Conservation (phyloP, 768 basidiomycete species). For the Amanita thiersii region DNA sequence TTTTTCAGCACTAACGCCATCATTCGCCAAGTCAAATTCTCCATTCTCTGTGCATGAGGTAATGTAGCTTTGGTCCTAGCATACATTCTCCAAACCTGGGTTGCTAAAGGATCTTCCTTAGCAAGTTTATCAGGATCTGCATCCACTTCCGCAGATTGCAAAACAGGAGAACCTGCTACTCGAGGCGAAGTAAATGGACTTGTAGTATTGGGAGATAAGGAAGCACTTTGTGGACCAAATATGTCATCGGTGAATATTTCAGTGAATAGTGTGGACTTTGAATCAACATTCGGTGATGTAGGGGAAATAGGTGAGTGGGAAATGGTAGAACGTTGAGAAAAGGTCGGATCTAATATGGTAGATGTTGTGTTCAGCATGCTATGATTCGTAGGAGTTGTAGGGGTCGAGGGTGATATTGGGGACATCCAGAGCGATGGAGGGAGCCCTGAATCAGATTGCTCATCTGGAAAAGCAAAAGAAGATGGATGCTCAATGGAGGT, state of each 20-base stretch:
- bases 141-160: conserved; percentile 39
- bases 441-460: conserved; percentile 46
- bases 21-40: conserved; percentile 98
- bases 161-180: conserved; percentile 61
- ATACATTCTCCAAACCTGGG: conserved; percentile 97
- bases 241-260: conserved; percentile 69
- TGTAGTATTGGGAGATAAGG: conserved; percentile 32
- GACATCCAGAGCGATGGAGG: conserved; percentile 87
- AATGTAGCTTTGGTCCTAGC: conserved; percentile 82
- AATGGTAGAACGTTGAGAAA: conserved; percentile 26
- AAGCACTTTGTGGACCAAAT: conserved; percentile 32
- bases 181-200: conserved; percentile 59
- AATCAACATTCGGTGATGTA: conserved; percentile 37
- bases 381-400: conserved; percentile 30
- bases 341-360: conserved; percentile 22
- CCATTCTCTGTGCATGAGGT: conserved; percentile 93
- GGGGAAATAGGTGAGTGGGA: conserved; percentile 35
- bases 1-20: conserved; percentile 93
- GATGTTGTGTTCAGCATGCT: conserved; percentile 31
- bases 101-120: conserved; percentile 84
- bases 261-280: conserved; percentile 56
- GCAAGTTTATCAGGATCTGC: conserved; percentile 59
- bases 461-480: conserved; percentile 26
- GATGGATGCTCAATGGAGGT: conserved; percentile 14
- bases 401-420: conserved; percentile 41